Percentiles rank a stretch among this genome's conserved stretches.
These are phyloP conservation scores for Colletotrichum chrysophilum DNA, from an alignment of 2,329 filamentous ascomycete genomes.

Conservation along the genomic window DNA sequence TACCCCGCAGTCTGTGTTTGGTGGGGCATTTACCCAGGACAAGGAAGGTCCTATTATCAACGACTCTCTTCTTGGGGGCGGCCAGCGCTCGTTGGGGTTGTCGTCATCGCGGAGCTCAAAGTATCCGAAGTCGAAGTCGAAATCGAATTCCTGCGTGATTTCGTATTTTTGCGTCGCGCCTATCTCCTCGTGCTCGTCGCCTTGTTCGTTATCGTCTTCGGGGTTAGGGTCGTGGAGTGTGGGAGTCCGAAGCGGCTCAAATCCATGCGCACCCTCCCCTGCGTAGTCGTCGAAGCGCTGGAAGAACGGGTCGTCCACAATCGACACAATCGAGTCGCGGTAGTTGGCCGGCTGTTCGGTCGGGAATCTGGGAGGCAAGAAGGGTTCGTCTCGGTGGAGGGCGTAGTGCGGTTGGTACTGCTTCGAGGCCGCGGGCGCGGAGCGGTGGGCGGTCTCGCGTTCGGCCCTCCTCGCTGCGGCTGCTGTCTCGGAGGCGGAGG, in stretches of 20 bases:
- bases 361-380: slow-evolving; percentile 23
- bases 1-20: slow-evolving; percentile 19
- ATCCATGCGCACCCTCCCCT: slow-evolving; percentile 31
- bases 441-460: slow-evolving; percentile 23
- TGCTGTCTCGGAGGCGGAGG: slow-evolving; percentile 2
- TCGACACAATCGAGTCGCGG: slow-evolving; percentile 57
- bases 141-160: neutral
- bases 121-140: neutral
- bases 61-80: slow-evolving; percentile 54
- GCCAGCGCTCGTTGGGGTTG: slow-evolving; percentile 43
- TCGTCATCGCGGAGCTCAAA: slow-evolving; percentile 41
- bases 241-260: slow-evolving; percentile 24
- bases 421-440: slow-evolving; percentile 21
- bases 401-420: slow-evolving; percentile 21
- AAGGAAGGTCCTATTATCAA: slow-evolving; percentile 44
- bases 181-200: neutral
- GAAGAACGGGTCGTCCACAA: slow-evolving; percentile 62
- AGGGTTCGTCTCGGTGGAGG: slow-evolving; percentile 22
- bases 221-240: slow-evolving; percentile 25
- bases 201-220: slow-evolving; percentile 24
- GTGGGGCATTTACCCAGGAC: slow-evolving; percentile 39
- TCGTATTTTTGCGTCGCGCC: neutral
- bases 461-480: slow-evolving; percentile 12
- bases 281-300: slow-evolving; percentile 47
- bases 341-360: slow-evolving; percentile 31